Conservation (phyloP, 2,329 filamentous ascomycete genomes). For the Beauveria scarabaeidicola region DNA sequence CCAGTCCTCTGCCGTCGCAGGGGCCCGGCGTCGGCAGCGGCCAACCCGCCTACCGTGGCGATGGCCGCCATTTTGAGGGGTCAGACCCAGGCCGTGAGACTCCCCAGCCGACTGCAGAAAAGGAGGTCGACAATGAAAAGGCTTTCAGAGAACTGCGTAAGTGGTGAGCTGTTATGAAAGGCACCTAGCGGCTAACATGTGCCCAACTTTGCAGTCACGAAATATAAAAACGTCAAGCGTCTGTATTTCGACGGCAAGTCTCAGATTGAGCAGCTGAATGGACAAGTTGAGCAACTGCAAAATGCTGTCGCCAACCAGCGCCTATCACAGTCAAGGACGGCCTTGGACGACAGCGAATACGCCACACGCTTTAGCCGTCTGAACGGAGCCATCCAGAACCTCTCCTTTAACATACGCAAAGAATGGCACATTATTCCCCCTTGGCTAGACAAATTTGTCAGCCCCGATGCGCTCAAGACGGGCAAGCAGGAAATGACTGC, state of each 20-base stretch:
- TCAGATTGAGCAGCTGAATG: conserved; percentile 80
- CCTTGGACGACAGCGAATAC: conserved; percentile 93
- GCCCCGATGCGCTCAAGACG: conserved; percentile 72
- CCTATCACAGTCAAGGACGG: conserved; percentile 86
- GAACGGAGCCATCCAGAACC: conserved; percentile 87
- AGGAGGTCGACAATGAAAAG: conserved; percentile 42
- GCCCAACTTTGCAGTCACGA: conserved; percentile 57
- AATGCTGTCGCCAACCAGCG: conserved; percentile 97
- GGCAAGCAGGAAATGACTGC: conserved; percentile 98
- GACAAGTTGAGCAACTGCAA: conserved; percentile 87
- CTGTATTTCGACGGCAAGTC: conserved; percentile 94
- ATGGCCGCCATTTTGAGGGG: conserved; percentile 37
- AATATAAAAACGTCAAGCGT: conserved; percentile 97
- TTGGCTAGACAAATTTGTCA: conserved; percentile 75
- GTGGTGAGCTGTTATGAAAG: conserved; percentile 18
- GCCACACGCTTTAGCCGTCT: conserved; percentile 79
- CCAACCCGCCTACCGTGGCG: conserved; percentile 31
- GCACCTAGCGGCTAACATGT: conserved; percentile 24
- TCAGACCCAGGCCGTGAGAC: conserved; percentile 46
- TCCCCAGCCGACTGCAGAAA: conserved; percentile 42
- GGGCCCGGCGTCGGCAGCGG: conserved; percentile 19
- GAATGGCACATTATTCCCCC: conserved; percentile 76
- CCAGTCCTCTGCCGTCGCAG: conserved; percentile 36
- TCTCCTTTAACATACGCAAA: conserved; percentile 93
- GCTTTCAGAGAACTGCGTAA: conserved; percentile 49